Evolutionary conservation across 192 early-diverging fungal species (phyloP), one percentile per base, ranked within the genome.

Genomic region (Mycoemilia scoparia): DNA sequence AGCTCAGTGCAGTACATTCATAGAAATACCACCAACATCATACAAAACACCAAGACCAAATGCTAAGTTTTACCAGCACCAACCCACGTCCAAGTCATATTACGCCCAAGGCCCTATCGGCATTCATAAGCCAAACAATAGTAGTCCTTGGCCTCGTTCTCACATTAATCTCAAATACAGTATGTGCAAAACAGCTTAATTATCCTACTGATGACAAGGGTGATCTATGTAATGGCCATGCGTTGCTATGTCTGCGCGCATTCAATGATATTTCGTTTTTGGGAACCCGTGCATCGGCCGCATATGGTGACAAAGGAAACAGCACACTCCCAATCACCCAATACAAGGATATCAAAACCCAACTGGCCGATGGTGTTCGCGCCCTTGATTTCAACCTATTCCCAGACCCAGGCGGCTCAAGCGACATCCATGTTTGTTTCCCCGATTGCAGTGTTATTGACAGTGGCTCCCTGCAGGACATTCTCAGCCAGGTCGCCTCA

Each of bases 211-310:
- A n/a, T n/a, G n/a, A n/a, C n/a, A n/a, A n/a, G n/a, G n/a, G n/a
- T n/a, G n/a, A n/a, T n/a, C 7, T 38, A 20, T 61, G 58, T 45
- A 61, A 61, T 39, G 51, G 54, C 15, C 47, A 54, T 24, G 36
- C 34, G 18, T 51, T 55, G 44, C 58, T 61, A 20, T 61, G 58
- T 21, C 28, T 40, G 21, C 51, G 58, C 11, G 30, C 52, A 42
- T 61, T 51, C 25, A 61, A 61, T 32, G 52, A 55, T 9, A 47
- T 61, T 8, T 42, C 58, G 3, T 43, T 24, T 19, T 32, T 51
- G 19, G 54, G 51, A 11, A 61, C 58, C 7, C 58, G 55, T 9
- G 58, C 58, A 9, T 61, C 58, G 25, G 54, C 51, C 29, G 58
- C 58, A 1, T n/a, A 43, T 36, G 48, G 45, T 12, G 35, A 21